phyloP scores from a whole-genome alignment of 306 rosid species.

The Purshia tridentata region DNA sequence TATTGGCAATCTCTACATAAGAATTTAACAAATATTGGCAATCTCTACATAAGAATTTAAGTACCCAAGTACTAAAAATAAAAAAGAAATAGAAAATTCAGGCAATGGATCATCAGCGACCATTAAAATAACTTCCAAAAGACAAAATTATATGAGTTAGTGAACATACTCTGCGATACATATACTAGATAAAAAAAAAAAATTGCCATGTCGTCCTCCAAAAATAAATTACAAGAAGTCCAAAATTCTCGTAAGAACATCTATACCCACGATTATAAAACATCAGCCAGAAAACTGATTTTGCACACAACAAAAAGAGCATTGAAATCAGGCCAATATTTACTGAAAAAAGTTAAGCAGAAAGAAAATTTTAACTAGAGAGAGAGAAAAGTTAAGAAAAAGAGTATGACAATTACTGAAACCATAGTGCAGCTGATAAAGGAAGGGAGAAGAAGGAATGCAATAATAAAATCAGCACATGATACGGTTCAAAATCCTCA shows the following conservation, averaged over 20 bases:
- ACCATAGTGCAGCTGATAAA: background rate
- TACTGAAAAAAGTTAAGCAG: background rate
- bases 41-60: background rate
- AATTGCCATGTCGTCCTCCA: too few relatives aligned
- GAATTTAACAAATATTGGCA: constrained; percentile 32
- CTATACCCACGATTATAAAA: too few relatives aligned
- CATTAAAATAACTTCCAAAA: background rate
- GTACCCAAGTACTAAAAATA: background rate
- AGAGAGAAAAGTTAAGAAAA: too few relatives aligned
- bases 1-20: constrained; percentile 27
- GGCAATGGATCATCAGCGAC: too few relatives aligned
- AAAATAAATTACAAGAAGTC: too few relatives aligned
- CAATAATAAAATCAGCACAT: constrained; percentile 5
- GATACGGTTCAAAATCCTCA: constrained; percentile 25
- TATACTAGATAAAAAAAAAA: too few relatives aligned
- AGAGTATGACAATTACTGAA: too few relatives aligned
- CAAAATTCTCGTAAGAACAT: background rate
- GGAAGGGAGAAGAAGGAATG: background rate
- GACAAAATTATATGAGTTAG: background rate
- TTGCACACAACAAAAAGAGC: background rate
- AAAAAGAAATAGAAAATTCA: too few relatives aligned
- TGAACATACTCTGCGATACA: background rate
- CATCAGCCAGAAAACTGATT: background rate
- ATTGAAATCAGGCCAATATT: background rate
- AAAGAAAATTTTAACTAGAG: too few relatives aligned